Evolutionary conservation across 371 early-diverging fungal species (phyloP).

Genomic region (Coemansia sp.): DNA sequence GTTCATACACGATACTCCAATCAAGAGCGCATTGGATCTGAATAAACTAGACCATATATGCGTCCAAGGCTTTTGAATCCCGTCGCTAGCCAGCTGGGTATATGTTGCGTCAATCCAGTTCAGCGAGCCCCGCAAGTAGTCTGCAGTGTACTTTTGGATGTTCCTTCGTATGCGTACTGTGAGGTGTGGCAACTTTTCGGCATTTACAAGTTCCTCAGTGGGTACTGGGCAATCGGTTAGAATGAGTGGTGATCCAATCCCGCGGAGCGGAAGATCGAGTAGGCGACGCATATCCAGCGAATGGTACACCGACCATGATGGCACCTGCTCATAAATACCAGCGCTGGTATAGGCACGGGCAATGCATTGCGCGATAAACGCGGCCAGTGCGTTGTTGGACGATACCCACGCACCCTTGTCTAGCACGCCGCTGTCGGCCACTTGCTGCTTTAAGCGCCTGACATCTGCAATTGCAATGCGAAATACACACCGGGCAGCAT

Average conservation of each 20-base stretch:
- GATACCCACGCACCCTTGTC: slow-evolving; percentile 30
- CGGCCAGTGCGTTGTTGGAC: slow-evolving; percentile 27
- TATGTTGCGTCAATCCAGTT: slow-evolving; percentile 32
- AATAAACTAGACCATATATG: slow-evolving; percentile 37
- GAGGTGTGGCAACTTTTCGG: slow-evolving; percentile 3
- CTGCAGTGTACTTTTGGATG: slow-evolving; percentile 13
- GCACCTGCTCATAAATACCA: slow-evolving; percentile 21
- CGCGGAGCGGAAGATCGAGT: slow-evolving; percentile 18
- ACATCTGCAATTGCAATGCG: slow-evolving; percentile 1
- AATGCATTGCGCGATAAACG: slow-evolving; percentile 24
- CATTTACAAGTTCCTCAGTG: neutral
- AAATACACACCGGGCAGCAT: slow-evolving; percentile 22
- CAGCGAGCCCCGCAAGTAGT: slow-evolving; percentile 27
- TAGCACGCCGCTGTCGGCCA: slow-evolving; percentile 23
- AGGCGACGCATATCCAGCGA: slow-evolving; percentile 38
- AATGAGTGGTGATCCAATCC: slow-evolving; percentile 36
- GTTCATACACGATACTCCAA: slow-evolving; percentile 44
- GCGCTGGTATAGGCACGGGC: slow-evolving; percentile 26
- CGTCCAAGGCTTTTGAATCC: slow-evolving; percentile 28
- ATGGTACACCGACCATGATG: slow-evolving; percentile 31
- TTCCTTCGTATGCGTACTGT: slow-evolving; percentile 18
- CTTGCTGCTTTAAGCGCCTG: slow-evolving; percentile 7
- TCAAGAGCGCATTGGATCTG: slow-evolving; percentile 13
- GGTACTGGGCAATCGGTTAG: slow-evolving; percentile 18
- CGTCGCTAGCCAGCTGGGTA: slow-evolving; percentile 1